These are phyloP conservation scores for Macroventuria anomochaeta DNA, from an alignment of 2,329 filamentous ascomycete species.

Conservation along the genomic window DNA sequence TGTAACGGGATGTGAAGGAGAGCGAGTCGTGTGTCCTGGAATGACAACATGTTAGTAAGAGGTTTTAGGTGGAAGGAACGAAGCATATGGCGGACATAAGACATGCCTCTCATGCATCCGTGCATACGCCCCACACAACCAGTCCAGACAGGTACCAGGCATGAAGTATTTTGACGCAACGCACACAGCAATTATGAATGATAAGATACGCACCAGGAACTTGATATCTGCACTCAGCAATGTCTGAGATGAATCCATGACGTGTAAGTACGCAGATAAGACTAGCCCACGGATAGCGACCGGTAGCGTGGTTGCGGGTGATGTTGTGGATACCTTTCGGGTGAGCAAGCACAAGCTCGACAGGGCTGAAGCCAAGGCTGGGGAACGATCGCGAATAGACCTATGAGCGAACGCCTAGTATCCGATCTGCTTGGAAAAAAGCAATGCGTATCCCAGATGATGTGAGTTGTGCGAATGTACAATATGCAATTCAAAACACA, in stretches of 20 bases:
- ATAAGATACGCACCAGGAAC: constrained; percentile 53
- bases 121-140: constrained; percentile 38
- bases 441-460: constrained; percentile 30
- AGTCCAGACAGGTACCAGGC: constrained; percentile 33
- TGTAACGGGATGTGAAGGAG: constrained; percentile 88
- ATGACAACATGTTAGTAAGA: constrained; percentile 46
- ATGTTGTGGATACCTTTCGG: constrained; percentile 38
- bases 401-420: constrained; percentile 41
- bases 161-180: constrained; percentile 21
- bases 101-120: constrained; percentile 35
- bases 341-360: constrained; percentile 28
- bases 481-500: neutral
- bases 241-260: constrained; percentile 55
- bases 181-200: constrained; percentile 30
- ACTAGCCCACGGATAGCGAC: constrained; percentile 38
- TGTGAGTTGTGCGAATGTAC: neutral
- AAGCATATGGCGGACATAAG: constrained; percentile 31
- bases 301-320: constrained; percentile 37
- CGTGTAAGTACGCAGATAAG: constrained; percentile 41
- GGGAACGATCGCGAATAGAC: constrained; percentile 28
- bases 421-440: constrained; percentile 27
- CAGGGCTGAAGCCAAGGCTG: constrained; percentile 38
- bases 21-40: constrained; percentile 82
- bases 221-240: constrained; percentile 57
- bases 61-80: neutral